Evolutionary conservation across 2,329 filamentous ascomycete species (phyloP).

Genomic region (Colletotrichum truncatum): DNA sequence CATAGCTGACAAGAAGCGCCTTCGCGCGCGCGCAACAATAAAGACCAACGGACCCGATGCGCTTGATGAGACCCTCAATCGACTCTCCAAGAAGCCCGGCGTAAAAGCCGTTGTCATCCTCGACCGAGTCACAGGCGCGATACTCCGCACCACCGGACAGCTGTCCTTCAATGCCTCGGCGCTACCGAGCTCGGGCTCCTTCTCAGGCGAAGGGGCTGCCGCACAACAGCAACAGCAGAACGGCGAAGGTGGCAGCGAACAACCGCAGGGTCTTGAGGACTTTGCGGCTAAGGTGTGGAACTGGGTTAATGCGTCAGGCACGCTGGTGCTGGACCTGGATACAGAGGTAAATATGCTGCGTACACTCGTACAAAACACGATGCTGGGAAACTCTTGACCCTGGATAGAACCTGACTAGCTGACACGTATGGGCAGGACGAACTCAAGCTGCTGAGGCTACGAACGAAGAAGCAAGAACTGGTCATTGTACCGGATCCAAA

Average conservation of each 20-base stretch:
- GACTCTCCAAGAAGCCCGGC: conserved; percentile 79
- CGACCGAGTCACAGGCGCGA: conserved; percentile 75
- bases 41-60: conserved; percentile 64
- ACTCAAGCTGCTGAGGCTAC: conserved; percentile 76
- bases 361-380: not conserved
- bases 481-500: conserved; percentile 85
- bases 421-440: conserved; percentile 66
- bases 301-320: conserved; percentile 75
- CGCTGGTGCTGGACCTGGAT: conserved; percentile 77
- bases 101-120: conserved; percentile 82
- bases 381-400: not conserved
- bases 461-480: conserved; percentile 87
- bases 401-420: no score
- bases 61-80: conserved; percentile 71
- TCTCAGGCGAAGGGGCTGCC: conserved; percentile 53
- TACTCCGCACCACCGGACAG: conserved; percentile 79
- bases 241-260: conserved; percentile 49
- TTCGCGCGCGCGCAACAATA: not conserved
- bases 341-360: conserved; percentile 63
- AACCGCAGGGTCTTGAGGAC: conserved; percentile 69
- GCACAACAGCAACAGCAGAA: conserved; percentile 35
- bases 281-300: conserved; percentile 81
- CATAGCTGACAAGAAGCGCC: conserved; percentile 26
- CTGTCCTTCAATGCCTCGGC: conserved; percentile 55
- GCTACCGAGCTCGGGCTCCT: conserved; percentile 40